phyloP scores from a whole-genome alignment of 768 basidiomycete species.

The Coprinopsis cinerea region DNA sequence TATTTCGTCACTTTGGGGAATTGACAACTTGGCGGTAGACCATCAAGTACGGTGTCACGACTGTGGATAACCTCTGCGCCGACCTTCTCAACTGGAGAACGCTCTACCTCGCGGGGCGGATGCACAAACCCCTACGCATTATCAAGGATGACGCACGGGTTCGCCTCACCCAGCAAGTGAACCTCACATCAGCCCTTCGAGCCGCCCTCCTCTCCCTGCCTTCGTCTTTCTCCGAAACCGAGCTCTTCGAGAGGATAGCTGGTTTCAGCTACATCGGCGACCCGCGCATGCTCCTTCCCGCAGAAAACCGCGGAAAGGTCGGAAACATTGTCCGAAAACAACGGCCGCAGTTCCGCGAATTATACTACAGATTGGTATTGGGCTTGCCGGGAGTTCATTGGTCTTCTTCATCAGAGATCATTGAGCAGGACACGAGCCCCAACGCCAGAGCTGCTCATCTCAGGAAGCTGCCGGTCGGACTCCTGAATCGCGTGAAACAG shows the following conservation, averaged over 20 bases:
- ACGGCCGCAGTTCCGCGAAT: constrained; percentile 74
- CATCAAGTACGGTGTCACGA: constrained; percentile 96
- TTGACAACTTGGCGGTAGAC: constrained; percentile 37
- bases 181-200: constrained; percentile 84
- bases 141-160: constrained; percentile 91
- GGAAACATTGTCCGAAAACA: constrained; percentile 86
- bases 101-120: constrained; percentile 89
- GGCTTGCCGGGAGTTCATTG: constrained; percentile 80
- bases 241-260: constrained; percentile 82
- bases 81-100: constrained; percentile 92
- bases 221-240: constrained; percentile 69
- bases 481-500: constrained; percentile 51
- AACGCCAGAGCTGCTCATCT: constrained; percentile 68
- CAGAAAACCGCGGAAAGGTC: constrained; percentile 94
- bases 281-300: constrained; percentile 89
- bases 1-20: not conserved
- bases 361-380: constrained; percentile 76
- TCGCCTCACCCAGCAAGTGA: constrained; percentile 87
- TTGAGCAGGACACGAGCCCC: constrained; percentile 72
- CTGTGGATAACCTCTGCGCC: constrained; percentile 80
- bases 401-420: constrained; percentile 35
- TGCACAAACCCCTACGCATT: constrained; percentile 96
- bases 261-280: constrained; percentile 86
- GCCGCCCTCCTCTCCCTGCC: constrained; percentile 87
- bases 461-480: constrained; percentile 67